Evolutionary conservation across 192 early-diverging fungal species (phyloP), one percentile per base, ranked within the genome.

Genomic region (Powellomyces hirtus): DNA sequence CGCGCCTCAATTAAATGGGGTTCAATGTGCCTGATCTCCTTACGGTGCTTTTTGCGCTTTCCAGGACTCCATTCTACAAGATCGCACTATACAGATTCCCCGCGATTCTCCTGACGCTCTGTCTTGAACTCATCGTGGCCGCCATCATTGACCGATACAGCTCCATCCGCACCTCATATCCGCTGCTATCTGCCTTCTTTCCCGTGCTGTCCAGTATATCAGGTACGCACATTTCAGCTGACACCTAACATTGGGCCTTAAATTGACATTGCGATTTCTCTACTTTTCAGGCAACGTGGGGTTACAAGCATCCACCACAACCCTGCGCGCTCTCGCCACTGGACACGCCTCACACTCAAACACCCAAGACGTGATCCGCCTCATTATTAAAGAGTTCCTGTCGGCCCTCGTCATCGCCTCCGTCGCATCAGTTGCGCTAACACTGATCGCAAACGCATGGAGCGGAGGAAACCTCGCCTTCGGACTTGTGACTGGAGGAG

Each of bases 131-230:
- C 31, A 38, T 59, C 33, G 79, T 81, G 3, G 75, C 66, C 18
- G 67, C 46, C 29, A 68, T 81, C 31, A 73, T 81, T 42, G 26
- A 75, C 1, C 8, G 52, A 13, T 66, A 68, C 37, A 37, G 26
- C 18, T 24, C 27, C 22, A 59, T 64, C 29, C 40, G 79, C 18
- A 44, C 51, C 18, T 27, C 38, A n/a, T 61, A 77, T 31, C 65
- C 77, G 0, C 64, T 75, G 31, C 51, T 80, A 14, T 38, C 76
- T 14, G 55, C 76, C 40, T 81, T 81, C 68, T 44, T 74, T 2
- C 79, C 79, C 14, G 66, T 81, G 7, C 46, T 81, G n/a, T 81
- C 79, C 1, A 53, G 72, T 16, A 75, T 81, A 24, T 72, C 74
- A 29, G 79, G 75, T 72, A 8, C 40, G 46, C 26, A 49, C 46